These are phyloP conservation scores for Funneliformis geosporum DNA, from an alignment of 192 early-diverging fungal species.

Conservation along the genomic window DNA sequence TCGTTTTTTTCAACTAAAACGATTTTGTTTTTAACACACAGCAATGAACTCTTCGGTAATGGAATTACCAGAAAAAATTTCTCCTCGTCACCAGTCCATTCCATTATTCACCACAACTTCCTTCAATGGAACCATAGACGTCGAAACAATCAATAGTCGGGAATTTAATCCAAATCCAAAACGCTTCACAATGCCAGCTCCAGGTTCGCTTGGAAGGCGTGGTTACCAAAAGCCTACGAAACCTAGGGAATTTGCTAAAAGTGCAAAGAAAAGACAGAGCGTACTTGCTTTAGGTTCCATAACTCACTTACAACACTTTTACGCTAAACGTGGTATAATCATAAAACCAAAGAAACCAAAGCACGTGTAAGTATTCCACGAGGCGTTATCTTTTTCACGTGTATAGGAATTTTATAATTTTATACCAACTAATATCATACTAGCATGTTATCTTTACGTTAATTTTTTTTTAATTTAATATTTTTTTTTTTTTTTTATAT, in stretches of 20 bases:
- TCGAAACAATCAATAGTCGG: neutral
- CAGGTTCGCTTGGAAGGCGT: neutral
- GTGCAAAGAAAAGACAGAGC: slow-evolving; percentile 49
- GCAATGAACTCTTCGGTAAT: neutral
- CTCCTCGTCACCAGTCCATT: neutral
- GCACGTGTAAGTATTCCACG: slow-evolving; percentile 18
- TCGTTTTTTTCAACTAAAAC: neutral
- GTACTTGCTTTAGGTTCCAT: slow-evolving; percentile 59
- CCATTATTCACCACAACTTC: neutral
- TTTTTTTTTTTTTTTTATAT: neutral
- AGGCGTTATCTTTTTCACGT: neutral
- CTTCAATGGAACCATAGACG: neutral
- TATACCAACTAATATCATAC: too few species aligned
- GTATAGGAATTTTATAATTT: too few species aligned
- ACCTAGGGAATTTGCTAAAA: slow-evolving; percentile 34
- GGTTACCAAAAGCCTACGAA: slow-evolving; percentile 29
- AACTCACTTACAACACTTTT: slow-evolving; percentile 57
- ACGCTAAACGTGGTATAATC: slow-evolving; percentile 53
- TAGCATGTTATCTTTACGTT: neutral
- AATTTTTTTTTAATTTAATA: neutral
- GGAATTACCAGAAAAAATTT: neutral
- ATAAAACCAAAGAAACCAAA: slow-evolving; percentile 33
- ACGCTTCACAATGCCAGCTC: slow-evolving; percentile 7
- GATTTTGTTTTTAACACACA: neutral
- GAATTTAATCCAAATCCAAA: neutral